Evolutionary conservation across 2,329 filamentous ascomycete genomes (phyloP), one percentile per base, ranked within the genome.

Genomic region (Phoma sp.): DNA sequence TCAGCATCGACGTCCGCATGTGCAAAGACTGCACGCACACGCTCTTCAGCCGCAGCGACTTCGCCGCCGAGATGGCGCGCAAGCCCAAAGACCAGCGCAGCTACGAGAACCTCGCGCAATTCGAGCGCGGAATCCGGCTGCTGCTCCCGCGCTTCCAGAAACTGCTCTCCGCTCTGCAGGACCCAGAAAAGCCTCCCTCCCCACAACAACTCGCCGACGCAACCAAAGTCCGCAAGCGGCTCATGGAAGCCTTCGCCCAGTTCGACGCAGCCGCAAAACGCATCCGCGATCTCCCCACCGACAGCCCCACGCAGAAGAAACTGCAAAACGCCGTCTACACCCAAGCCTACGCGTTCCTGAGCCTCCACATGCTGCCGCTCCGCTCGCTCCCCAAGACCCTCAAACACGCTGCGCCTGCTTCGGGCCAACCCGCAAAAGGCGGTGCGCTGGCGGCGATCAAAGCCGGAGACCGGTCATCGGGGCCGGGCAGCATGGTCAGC

Each of bases 301-400:
- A 86, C 4, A 93, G 85, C 43, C 81, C 86, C 0, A 86, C 89
- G 0, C 92, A 96, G 69, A 77, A 86, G 52, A 83, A 84, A 40
- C 79, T 97, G 4, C 93, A 96, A 66, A 89, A 87, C 67, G 87
- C 90, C 3, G 87, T 97, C 10, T 92, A 96, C 65, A 84, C 89
- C 33, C 89, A 93, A 62, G 90, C 92, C 1, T 91, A 88, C 47
- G 83, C 84, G 43, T 97, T 97, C 66, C 77, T 97, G 4, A 92
- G 96, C 68, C 83, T 91, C 4, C 91, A 97, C 67, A 96, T 97
- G 90, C 82, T 97, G 7, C 91, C 93, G 0, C 79, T 97, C 11
- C 96, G 73, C 60, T 77, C 75, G 11, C 66, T 80, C 7, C 79
- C 78, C 0, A 77, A 77, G 57, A 74, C 81, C 13, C 70, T 81